phyloP scores from a whole-genome alignment of 768 basidiomycete species.

The Collybiopsis luxurians region DNA sequence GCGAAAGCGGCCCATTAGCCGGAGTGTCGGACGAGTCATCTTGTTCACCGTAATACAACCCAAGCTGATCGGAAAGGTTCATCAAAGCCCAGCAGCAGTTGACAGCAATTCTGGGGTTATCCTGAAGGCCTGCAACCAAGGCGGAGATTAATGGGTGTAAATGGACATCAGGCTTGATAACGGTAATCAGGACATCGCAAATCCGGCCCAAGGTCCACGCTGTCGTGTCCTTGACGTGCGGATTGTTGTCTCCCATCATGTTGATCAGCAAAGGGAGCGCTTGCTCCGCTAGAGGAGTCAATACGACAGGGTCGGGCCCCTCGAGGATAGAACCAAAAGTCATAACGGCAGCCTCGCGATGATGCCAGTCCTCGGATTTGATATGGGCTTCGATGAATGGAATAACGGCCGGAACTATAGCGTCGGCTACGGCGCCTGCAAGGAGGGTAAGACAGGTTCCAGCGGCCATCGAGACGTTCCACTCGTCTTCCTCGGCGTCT shows the following conservation, averaged over 20 bases:
- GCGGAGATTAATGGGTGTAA: conserved; percentile 81
- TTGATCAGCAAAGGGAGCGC: conserved; percentile 91
- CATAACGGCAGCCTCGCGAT: conserved; percentile 97
- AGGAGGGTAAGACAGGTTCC: conserved; percentile 88
- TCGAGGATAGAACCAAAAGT: conserved; percentile 97
- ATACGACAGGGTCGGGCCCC: conserved; percentile 85
- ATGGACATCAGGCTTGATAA: conserved; percentile 88
- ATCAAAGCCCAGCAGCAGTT: conserved; percentile 97
- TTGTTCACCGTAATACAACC: conserved; percentile 59
- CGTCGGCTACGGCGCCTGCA: conserved; percentile 87
- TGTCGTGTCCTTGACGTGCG: conserved; percentile 93
- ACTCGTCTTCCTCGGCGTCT: conserved; percentile 97
- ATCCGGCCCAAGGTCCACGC: conserved; percentile 98
- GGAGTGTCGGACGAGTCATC: conserved; percentile 38
- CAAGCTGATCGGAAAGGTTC: conserved; percentile 92
- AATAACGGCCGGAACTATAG: conserved; percentile 89
- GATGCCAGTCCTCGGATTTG: conserved; percentile 88
- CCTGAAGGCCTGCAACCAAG: conserved; percentile 76
- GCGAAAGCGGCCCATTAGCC: conserved; percentile 68
- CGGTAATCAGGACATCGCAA: conserved; percentile 81
- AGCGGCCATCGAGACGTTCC: conserved; percentile 98
- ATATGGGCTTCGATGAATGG: conserved; percentile 98
- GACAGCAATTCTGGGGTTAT: conserved; percentile 80
- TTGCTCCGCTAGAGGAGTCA: conserved; percentile 90
- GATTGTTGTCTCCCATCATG: conserved; percentile 87